Evolutionary conservation across 2,329 filamentous ascomycete genomes (phyloP).

Genomic region (Alternaria sp.): DNA sequence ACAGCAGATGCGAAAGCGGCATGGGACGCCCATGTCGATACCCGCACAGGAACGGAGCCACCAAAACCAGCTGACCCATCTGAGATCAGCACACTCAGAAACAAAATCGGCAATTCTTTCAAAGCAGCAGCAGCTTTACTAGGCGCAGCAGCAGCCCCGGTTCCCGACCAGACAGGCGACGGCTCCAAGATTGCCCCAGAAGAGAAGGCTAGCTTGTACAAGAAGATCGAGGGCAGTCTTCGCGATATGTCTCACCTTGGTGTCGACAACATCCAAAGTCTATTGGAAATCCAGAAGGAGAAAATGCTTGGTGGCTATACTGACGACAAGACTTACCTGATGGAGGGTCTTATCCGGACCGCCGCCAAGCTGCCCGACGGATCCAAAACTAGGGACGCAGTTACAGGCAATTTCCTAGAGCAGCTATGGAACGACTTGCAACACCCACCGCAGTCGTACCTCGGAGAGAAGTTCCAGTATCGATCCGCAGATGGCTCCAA

Average conservation of each 20-base stretch:
- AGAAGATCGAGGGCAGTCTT: slow-evolving; percentile 43
- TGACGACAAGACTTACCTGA: slow-evolving; percentile 68
- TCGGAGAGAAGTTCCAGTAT: slow-evolving; percentile 55
- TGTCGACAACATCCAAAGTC: slow-evolving; percentile 45
- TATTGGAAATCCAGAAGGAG: slow-evolving; percentile 46
- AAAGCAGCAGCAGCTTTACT: slow-evolving; percentile 35
- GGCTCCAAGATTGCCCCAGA: slow-evolving; percentile 48
- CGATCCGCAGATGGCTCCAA: slow-evolving; percentile 58
- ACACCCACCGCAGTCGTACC: slow-evolving; percentile 55
- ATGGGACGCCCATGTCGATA: slow-evolving; percentile 41
- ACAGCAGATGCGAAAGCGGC: slow-evolving; percentile 30
- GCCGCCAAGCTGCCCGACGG: slow-evolving; percentile 53
- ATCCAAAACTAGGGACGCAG: slow-evolving; percentile 45
- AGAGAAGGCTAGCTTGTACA: slow-evolving; percentile 39
- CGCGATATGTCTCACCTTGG: slow-evolving; percentile 43
- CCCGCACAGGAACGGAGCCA: slow-evolving; percentile 36
- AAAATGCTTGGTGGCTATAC: slow-evolving; percentile 59
- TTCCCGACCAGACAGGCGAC: slow-evolving; percentile 52
- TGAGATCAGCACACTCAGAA: slow-evolving; percentile 41
- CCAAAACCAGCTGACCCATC: slow-evolving; percentile 40
- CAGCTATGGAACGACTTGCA: slow-evolving; percentile 57
- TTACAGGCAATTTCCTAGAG: slow-evolving; percentile 55
- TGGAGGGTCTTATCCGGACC: slow-evolving; percentile 64
- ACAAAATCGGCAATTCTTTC: slow-evolving; percentile 38
- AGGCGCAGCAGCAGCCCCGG: slow-evolving; percentile 35